A percentile compares a stretch with the other conserved stretches of the same genome.
Conservation (phyloP, 495 filamentous ascomycete species). For the Neurospora cerealis region DNA sequence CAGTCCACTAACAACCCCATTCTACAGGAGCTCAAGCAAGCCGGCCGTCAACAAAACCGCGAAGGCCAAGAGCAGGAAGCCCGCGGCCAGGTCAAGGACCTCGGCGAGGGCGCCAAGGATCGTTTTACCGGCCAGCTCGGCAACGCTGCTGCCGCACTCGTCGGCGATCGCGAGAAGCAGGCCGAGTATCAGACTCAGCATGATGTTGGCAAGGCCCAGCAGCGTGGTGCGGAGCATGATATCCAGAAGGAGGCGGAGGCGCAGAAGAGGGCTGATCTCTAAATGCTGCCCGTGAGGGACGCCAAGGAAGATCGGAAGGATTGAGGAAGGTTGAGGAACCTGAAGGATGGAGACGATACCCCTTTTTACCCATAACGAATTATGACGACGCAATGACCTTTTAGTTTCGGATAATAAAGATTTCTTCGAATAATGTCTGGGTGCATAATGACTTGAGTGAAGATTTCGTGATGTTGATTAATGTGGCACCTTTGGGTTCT, state of each 20-base stretch:
- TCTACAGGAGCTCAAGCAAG: slow-evolving; percentile 49
- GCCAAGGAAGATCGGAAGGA: background rate
- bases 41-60: slow-evolving; percentile 68
- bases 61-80: slow-evolving; percentile 77
- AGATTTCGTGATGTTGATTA: background rate
- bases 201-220: slow-evolving; percentile 75
- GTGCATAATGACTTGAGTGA: background rate
- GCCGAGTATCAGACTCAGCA: slow-evolving; percentile 53
- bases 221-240: slow-evolving; percentile 77
- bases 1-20: background rate
- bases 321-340: background rate
- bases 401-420: background rate
- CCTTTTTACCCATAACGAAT: background rate
- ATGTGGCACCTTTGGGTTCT: background rate
- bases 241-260: slow-evolving; percentile 58
- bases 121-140: slow-evolving; percentile 66
- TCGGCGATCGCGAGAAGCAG: slow-evolving; percentile 59
- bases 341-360: background rate
- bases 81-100: slow-evolving; percentile 71
- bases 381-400: background rate
- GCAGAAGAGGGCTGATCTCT: slow-evolving; percentile 12
- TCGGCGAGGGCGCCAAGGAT: slow-evolving; percentile 58
- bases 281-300: background rate
- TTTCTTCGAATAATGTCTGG: rapidly evolving
- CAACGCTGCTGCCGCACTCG: slow-evolving; percentile 54